Evolutionary conservation across 1,139 yeast genomes (phyloP).

Genomic region (Pichia sp.): DNA sequence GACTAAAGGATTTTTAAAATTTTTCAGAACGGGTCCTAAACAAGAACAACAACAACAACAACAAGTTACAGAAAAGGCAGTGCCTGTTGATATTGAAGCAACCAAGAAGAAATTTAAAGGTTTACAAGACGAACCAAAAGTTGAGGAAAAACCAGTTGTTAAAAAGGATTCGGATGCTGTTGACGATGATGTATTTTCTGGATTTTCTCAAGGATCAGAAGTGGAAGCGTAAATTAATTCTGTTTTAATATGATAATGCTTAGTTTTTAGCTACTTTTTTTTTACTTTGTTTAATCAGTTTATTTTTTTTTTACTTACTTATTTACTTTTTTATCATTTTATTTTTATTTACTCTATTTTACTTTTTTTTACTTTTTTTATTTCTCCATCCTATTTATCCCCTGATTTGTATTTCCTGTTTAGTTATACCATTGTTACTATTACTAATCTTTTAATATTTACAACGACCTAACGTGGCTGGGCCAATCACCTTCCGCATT

Average conservation of each 20-base stretch:
- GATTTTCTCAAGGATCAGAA: constrained; percentile 37
- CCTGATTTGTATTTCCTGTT: not conserved
- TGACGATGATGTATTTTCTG: constrained; percentile 32
- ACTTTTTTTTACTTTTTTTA: not conserved
- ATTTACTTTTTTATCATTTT: not conserved
- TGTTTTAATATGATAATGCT: not conserved
- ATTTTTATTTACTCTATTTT: not conserved
- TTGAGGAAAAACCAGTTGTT: constrained; percentile 2
- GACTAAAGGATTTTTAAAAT: constrained; percentile 10
- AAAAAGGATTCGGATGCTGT: constrained; percentile 2
- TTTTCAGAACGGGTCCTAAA: constrained; percentile 2
- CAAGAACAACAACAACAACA: constrained; percentile 2
- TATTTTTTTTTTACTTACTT: not conserved
- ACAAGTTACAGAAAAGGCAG: not conserved
- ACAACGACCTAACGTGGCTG: not conserved
- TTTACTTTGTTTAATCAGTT: not conserved
- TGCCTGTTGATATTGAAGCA: constrained; percentile 2
- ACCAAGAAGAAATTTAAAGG: constrained; percentile 14
- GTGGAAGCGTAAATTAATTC: constrained; percentile 15
- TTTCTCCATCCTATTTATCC: not conserved
- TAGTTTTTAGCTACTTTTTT: not conserved
- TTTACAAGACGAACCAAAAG: constrained; percentile 2
- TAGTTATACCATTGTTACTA: not conserved
- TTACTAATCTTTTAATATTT: not conserved
- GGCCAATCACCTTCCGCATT: not conserved